phyloP scores from a whole-genome alignment of 139 green algal genomes.

The Micractinium conductrix region DNA sequence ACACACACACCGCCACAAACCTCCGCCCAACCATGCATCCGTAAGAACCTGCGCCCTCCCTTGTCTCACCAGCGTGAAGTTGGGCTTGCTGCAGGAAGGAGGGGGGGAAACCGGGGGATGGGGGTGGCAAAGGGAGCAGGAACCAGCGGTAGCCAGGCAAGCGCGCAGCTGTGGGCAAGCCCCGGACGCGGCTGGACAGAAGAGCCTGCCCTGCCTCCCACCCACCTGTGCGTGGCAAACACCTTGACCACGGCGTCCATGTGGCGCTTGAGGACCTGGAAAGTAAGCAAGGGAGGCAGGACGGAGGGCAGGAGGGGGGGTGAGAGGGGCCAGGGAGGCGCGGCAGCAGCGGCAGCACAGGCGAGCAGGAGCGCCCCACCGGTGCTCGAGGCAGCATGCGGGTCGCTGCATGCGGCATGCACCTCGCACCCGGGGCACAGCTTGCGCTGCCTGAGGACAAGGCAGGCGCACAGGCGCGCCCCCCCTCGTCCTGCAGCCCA shows the following conservation, averaged over 20 bases:
- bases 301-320: too few relatives aligned
- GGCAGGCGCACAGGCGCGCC: too few relatives aligned
- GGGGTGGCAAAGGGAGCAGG: background rate
- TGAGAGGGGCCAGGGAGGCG: background rate
- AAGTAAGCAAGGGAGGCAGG: background rate
- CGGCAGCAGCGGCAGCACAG: background rate
- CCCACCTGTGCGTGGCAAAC: conserved; percentile 73
- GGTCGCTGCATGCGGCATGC: too few relatives aligned
- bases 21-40: too few relatives aligned
- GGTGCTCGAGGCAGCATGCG: too few relatives aligned
- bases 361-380: background rate
- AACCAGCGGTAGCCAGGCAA: background rate
- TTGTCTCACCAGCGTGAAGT: conserved; percentile 65
- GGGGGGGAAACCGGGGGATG: background rate
- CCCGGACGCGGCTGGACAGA: too few relatives aligned
- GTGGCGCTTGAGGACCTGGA: conserved; percentile 43
- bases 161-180: background rate
- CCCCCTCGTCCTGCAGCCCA: too few relatives aligned
- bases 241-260: conserved; percentile 70
- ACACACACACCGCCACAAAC: too few relatives aligned
- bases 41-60: too few relatives aligned
- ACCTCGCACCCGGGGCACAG: too few relatives aligned
- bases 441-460: too few relatives aligned
- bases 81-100: conserved; percentile 67
- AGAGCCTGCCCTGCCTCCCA: too few relatives aligned